These are phyloP conservation scores for Cutaneotrichosporon sp. DNA, from an alignment of 1,284 basidiomycete species.

Conservation along the genomic window DNA sequence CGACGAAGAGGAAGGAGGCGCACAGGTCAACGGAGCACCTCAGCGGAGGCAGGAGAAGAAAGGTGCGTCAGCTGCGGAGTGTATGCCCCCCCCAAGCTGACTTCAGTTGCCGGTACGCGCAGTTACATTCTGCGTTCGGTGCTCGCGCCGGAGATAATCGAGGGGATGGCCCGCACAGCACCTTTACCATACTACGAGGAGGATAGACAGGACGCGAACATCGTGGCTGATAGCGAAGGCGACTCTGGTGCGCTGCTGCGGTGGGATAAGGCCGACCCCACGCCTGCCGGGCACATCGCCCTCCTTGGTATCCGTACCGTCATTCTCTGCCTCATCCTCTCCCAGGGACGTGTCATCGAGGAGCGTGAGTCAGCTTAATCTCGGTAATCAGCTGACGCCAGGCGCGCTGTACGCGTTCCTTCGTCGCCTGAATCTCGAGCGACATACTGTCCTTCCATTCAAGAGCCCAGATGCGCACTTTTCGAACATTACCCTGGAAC, in stretches of 20 bases:
- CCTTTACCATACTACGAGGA: slow-evolving; percentile 24
- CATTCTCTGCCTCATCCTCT: slow-evolving; percentile 43
- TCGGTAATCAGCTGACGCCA: slow-evolving; percentile 7
- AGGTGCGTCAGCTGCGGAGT: slow-evolving; percentile 7
- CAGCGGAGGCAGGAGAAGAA: slow-evolving; percentile 20
- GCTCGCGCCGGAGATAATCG: slow-evolving; percentile 28
- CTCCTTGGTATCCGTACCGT: slow-evolving; percentile 43
- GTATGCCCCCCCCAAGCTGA: not conserved
- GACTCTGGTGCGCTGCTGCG: slow-evolving; percentile 43
- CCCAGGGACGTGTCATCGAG: slow-evolving; percentile 27
- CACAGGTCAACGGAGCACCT: slow-evolving; percentile 22
- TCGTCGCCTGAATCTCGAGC: slow-evolving; percentile 33
- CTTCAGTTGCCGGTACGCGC: slow-evolving; percentile 16
- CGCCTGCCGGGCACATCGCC: slow-evolving; percentile 29
- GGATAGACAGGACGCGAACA: slow-evolving; percentile 4
- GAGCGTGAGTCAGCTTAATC: slow-evolving; percentile 36
- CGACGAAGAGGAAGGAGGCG: slow-evolving; percentile 22
- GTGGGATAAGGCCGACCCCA: slow-evolving; percentile 44
- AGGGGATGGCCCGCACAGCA: slow-evolving; percentile 25
- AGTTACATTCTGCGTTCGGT: slow-evolving; percentile 40
- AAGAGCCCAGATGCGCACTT: slow-evolving; percentile 26
- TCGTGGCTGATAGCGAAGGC: slow-evolving; percentile 11
- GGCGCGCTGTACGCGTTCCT: slow-evolving; percentile 33
- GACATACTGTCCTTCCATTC: slow-evolving; percentile 39
- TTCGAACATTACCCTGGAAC: slow-evolving; percentile 34